Evolutionary conservation across 169 alveolate species (phyloP).

Genomic region (Plasmodium chabaudi): DNA sequence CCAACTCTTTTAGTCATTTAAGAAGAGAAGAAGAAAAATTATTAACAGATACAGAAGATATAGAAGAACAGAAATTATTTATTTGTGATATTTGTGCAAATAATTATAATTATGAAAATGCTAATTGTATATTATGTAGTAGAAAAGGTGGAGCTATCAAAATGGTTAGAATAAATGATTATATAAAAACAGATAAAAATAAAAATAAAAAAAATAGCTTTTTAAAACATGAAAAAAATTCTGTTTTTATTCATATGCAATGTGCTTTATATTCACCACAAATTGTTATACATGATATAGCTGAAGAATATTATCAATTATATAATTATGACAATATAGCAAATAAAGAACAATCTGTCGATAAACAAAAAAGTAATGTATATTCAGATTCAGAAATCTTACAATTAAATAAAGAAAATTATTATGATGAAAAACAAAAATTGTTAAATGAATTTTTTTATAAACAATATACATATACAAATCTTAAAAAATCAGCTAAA

Average conservation of each 20-base stretch:
- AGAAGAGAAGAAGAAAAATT: slow-evolving; percentile 41
- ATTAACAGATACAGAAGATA: slow-evolving; percentile 49
- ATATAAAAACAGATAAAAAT: slow-evolving; percentile 22
- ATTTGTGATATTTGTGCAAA: slow-evolving; percentile 74
- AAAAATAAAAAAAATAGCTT: slow-evolving; percentile 47
- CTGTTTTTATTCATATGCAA: slow-evolving; percentile 60
- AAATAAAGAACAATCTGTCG: background rate
- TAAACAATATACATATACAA: slow-evolving; percentile 6
- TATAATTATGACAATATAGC: slow-evolving; percentile 65
- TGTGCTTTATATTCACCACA: slow-evolving; percentile 72
- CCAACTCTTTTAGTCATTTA: background rate
- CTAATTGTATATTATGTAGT: slow-evolving; percentile 63
- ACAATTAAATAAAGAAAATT: slow-evolving; percentile 18
- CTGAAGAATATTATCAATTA: slow-evolving; percentile 62
- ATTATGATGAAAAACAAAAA: slow-evolving; percentile 46
- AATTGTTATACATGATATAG: slow-evolving; percentile 41
- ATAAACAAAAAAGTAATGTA: slow-evolving; percentile 17
- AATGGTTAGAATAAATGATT: slow-evolving; percentile 42
- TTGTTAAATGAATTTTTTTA: slow-evolving; percentile 25
- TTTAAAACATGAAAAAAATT: slow-evolving; percentile 52
- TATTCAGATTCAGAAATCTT: slow-evolving; percentile 42
- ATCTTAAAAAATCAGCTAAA: slow-evolving; percentile 1
- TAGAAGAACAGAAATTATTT: slow-evolving; percentile 51
- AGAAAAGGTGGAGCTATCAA: slow-evolving; percentile 72
- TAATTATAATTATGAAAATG: slow-evolving; percentile 61